A percentile compares a stretch with the other conserved stretches of the same genome.
phyloP scores from a whole-genome alignment of 2,329 filamentous ascomycete species.

The Diaporthe destruens region DNA sequence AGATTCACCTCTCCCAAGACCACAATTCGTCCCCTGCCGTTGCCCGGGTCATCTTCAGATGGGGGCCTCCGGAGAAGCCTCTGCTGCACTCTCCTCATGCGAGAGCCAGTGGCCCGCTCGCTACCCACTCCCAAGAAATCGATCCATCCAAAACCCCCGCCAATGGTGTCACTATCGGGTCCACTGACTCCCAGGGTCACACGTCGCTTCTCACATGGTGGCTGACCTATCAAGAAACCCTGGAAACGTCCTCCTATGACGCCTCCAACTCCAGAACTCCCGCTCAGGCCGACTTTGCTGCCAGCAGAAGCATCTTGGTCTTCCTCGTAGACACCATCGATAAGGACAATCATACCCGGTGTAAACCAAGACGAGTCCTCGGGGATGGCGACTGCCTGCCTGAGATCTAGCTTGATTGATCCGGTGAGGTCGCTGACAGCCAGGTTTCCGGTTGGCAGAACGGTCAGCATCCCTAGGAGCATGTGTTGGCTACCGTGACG shows the following conservation, averaged over 20 bases:
- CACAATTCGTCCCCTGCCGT: conserved; percentile 69
- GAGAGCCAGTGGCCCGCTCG: conserved; percentile 83
- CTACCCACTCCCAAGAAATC: conserved; percentile 95
- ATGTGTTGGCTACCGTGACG: conserved; percentile 88
- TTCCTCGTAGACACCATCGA: conserved; percentile 97
- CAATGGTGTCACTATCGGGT: conserved; percentile 72
- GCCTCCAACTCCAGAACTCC: conserved; percentile 85
- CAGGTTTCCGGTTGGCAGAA: conserved; percentile 84
- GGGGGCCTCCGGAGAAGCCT: conserved; percentile 67
- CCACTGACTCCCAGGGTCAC: conserved; percentile 80
- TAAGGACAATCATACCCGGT: conserved; percentile 94
- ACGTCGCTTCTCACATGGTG: conserved; percentile 87
- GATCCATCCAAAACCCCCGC: conserved; percentile 94
- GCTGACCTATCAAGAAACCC: conserved; percentile 90
- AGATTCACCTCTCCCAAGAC: conserved; percentile 89
- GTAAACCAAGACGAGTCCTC: conserved; percentile 92
- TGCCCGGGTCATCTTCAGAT: conserved; percentile 49
- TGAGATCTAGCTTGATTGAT: conserved; percentile 85
- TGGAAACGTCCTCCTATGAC: conserved; percentile 93
- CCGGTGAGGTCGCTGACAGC: conserved; percentile 90
- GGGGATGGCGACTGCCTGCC: conserved; percentile 84
- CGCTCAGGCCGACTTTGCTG: conserved; percentile 68
- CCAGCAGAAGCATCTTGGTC: conserved; percentile 80
- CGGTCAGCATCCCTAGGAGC: conserved; percentile 84
- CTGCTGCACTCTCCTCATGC: conserved; percentile 85